These are phyloP conservation scores for Erigeron canadensis DNA, from an alignment of 129 eudicot species.

Conservation along the genomic window DNA sequence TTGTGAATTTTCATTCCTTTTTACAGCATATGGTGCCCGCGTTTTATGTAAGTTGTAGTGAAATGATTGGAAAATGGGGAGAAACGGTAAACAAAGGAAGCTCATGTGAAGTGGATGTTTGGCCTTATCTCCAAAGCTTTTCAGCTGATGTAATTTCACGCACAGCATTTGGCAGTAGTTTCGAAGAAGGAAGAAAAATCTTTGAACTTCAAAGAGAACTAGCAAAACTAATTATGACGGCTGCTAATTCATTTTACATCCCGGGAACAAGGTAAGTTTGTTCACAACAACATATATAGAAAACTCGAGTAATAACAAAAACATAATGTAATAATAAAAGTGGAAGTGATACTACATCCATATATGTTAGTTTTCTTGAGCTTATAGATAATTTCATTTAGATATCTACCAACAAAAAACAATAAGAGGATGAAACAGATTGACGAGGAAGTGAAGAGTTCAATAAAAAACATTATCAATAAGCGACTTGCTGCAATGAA, in stretches of 20 bases:
- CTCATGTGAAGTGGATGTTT: conserved; percentile 24
- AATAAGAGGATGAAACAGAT: conserved; percentile 26
- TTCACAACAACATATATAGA: too few species aligned
- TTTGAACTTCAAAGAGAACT: conserved; percentile 31
- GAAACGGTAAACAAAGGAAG: background rate
- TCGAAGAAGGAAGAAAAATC: conserved; percentile 24
- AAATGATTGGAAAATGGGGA: conserved; percentile 25
- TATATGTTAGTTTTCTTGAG: background rate
- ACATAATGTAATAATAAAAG: too few species aligned
- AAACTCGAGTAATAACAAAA: too few species aligned
- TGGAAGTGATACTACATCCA: too few species aligned
- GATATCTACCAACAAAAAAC: conserved; percentile 31
- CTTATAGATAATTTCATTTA: background rate
- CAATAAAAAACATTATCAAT: conserved; percentile 18
- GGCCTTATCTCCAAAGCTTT: conserved; percentile 26
- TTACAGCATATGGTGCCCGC: conserved; percentile 30
- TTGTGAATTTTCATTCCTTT: background rate
- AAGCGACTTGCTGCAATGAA: conserved; percentile 21
- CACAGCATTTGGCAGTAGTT: conserved; percentile 28
- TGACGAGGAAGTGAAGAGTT: conserved; percentile 19
- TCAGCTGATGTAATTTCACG: conserved; percentile 22
- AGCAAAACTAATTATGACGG: background rate
- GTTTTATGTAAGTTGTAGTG: conserved; percentile 18
- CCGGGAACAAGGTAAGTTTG: conserved; percentile 41
- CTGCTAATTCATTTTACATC: conserved; percentile 21